Percentiles rank a stretch among this genome's conserved stretches.
Conservation (phyloP, 1,139 yeast species). For the Candida frijolesensis region DNA sequence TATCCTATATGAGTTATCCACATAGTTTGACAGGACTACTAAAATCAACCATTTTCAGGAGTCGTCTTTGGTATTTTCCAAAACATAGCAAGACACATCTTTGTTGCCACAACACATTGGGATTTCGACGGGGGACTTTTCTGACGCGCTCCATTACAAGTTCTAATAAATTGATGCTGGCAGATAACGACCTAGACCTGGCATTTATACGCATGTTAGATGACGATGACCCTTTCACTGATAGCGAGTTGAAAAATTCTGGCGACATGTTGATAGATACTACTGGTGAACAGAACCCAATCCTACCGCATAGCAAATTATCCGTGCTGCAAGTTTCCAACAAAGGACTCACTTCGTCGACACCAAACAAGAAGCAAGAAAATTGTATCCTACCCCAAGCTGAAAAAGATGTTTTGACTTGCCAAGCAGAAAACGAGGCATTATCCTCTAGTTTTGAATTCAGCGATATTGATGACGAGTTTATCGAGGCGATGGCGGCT, state of each 20-base stretch:
- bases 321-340: neutral
- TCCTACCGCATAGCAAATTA: neutral
- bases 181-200: conserved; percentile 4
- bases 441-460: conserved; percentile 5
- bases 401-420: too few relatives aligned
- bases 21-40: too few relatives aligned
- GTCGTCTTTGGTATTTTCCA: too few relatives aligned
- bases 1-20: too few relatives aligned
- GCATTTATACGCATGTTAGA: neutral
- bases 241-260: conserved; percentile 1
- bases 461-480: conserved; percentile 9
- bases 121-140: too few relatives aligned
- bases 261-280: neutral
- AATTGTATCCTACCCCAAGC: neutral
- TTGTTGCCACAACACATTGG: too few relatives aligned
- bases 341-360: neutral
- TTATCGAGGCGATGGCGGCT: conserved; percentile 3
- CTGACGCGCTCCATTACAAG: too few relatives aligned
- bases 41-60: too few relatives aligned
- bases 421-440: neutral
- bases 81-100: too few relatives aligned
- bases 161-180: neutral
- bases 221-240: conserved; percentile 3
- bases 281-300: neutral
- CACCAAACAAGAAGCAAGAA: neutral